Base-by-base conservation (phyloP, 768 basidiomycete species). In the Nevesoporus exiguus region DNA sequence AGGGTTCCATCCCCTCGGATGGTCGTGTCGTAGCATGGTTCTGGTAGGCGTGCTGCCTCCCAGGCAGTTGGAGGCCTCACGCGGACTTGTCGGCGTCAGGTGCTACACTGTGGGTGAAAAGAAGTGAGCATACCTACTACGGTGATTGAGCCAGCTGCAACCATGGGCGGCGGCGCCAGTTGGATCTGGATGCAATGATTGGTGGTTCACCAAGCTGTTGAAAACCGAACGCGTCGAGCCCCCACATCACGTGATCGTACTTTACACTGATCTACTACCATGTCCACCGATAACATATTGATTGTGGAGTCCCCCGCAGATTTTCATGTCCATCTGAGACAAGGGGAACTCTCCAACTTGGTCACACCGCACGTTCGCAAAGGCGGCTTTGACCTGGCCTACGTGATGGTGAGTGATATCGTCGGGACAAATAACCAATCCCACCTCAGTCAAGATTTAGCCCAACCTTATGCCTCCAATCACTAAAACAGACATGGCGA, bases 301-400 rank as follows among this genome's bases (percentile, higher is more conserved):
- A 59, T 52, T 50, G 48, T 72, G 24, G 45, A 58, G 14, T 82
- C 88, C 2, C 91, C 93, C 15, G 88, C 90, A 30, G 93, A 94
- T 76, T 96, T 97, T 66, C 97, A 99, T 76, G 95, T 98, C 61
- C 96, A 99, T 71, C 84, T 99, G 27, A 84, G 97, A 39, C 93
- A 98, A 68, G 93, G 90, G 27, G 73, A 81, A 30, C 74, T 99
- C 59, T 86, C 88, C 24, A 74, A 81, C 50, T 80, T 98, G 14
- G 93, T 98, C 34, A 85, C 86, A 6, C 92, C 93, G 15, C 93
- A 98, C 76, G 90, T 99, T 49, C 79, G 83, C 31, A 74, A 84
- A 68, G 97, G 97, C 41, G 97, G 97, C 2, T 94, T 98, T 64
- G 74, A 79, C 54, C 79, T 96, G 52, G 96, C 90, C 60, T 99